A percentile compares a stretch with the other conserved stretches of the same genome.
Evolutionary conservation across 106 monocot species (phyloP).

Genomic region (Posidonia australis): DNA sequence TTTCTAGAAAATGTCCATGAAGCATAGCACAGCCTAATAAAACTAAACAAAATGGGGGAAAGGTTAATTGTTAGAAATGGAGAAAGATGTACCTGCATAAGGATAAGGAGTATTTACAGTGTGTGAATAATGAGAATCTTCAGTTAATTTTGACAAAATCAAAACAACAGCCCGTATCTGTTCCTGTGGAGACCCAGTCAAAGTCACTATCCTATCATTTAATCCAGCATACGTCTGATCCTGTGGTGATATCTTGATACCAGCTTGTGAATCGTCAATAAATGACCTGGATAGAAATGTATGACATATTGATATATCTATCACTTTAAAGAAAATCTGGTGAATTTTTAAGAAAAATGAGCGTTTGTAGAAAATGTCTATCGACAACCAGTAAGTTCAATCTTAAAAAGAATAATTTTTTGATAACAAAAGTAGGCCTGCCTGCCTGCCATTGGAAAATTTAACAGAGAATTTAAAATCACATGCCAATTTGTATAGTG

Average conservation of each 20-base stretch:
- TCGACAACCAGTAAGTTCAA: too few species aligned
- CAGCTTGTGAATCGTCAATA: slow-evolving; percentile 91
- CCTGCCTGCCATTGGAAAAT: too few species aligned
- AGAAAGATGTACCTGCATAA: slow-evolving; percentile 53
- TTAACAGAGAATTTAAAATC: too few species aligned
- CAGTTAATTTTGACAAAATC: slow-evolving; percentile 69
- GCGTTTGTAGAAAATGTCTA: too few species aligned
- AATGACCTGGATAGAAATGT: slow-evolving; percentile 46
- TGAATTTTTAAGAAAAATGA: too few species aligned
- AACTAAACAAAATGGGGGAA: too few species aligned
- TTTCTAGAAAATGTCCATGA: too few species aligned
- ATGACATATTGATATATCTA: too few species aligned
- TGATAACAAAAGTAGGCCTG: not conserved
- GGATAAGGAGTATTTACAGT: slow-evolving; percentile 62
- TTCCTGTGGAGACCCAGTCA: slow-evolving; percentile 71
- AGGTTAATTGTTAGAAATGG: not conserved
- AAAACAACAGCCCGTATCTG: slow-evolving; percentile 65
- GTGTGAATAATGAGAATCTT: slow-evolving; percentile 82
- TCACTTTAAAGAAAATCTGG: too few species aligned
- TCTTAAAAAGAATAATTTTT: not conserved
- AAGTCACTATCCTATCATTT: slow-evolving; percentile 84
- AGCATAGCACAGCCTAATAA: too few species aligned
- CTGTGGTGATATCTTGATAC: slow-evolving; percentile 98
- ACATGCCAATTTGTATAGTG: too few species aligned
- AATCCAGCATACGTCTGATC: slow-evolving; percentile 62